These are phyloP conservation scores for Pelargonium myrrhifolium DNA, from an alignment of 441 rosid genomes.

Conservation along the genomic window DNA sequence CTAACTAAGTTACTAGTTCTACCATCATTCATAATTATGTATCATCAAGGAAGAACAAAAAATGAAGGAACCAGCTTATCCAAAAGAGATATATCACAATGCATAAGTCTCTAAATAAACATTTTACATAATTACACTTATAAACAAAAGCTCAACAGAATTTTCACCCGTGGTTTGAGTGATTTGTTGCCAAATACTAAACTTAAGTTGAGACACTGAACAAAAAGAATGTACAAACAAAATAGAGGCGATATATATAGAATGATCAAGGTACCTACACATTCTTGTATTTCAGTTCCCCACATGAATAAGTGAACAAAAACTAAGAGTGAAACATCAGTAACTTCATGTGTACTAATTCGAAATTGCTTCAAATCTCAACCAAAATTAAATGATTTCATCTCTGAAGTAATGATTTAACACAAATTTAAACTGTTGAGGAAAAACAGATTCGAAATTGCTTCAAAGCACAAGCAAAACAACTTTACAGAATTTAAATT, in stretches of 20 bases:
- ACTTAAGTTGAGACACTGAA: neutral
- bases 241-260: neutral
- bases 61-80: too few relatives aligned
- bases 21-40: too few relatives aligned
- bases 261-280: neutral
- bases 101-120: neutral
- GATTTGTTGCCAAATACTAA: too few relatives aligned
- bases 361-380: too few relatives aligned
- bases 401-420: too few relatives aligned
- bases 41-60: neutral
- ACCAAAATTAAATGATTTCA: too few relatives aligned
- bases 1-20: too few relatives aligned
- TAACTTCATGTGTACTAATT: conserved; percentile 6
- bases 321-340: neutral
- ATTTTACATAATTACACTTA: neutral
- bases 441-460: too few relatives aligned
- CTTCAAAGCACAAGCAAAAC: too few relatives aligned
- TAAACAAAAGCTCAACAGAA: neutral
- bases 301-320: conserved; percentile 4
- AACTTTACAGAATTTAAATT: too few relatives aligned
- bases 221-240: neutral
- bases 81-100: too few relatives aligned
- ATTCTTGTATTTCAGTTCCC: neutral
- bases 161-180: neutral
- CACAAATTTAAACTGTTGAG: too few relatives aligned